Evolutionary conservation across 2,329 filamentous ascomycete species (phyloP), one percentile per base, ranked within the genome.

Genomic region (Penicillium sp.): DNA sequence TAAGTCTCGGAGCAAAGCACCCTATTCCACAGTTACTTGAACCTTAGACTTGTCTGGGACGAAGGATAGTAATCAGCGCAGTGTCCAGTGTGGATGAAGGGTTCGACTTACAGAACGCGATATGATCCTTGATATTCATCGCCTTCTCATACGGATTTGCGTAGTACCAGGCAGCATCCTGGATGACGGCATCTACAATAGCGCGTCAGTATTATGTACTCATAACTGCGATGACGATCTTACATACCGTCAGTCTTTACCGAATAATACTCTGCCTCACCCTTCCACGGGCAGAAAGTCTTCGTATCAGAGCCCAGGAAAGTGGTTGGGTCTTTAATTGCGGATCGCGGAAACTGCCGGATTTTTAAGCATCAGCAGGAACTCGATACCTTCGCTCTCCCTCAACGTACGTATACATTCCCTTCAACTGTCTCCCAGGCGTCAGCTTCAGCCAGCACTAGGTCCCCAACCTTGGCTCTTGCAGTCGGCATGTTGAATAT

Each of bases 81-180:
- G 7, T 9, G 13, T 17, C 19, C 13, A 7, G 2, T n/a, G 10
- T 4, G 4, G 26, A 15, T 3, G 35, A 33, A 13, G 13, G 8
- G 4, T 53, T 22, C 8, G 4, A 70, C 84, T 81, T 75, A 83
- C 85, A 87, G 68, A 88, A 88, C 4, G 86, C 85, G 42, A 88
- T 82, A 68, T 84, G 79, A 47, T 81, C 82, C 70, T 83, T 83
- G 66, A 88, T 85, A 67, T 79, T 77, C 56, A 79, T 73, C 33
- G 81, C 80, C 49, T 80, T 82, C 26, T 81, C 80, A 58, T 81
- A 80, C 1, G 85, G 81, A 45, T 80, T 70, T 2, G 84, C 80
- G 64, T 88, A 88, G 65, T 84, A 87, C 86, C 86, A 88, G 0
- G 85, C 86, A 2, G 83, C 84, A 63, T 88, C 84, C 38, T 81